Evolutionary conservation across 2,329 filamentous ascomycete genomes (phyloP).

Genomic region (Hymenotorrendiella dingleyae): DNA sequence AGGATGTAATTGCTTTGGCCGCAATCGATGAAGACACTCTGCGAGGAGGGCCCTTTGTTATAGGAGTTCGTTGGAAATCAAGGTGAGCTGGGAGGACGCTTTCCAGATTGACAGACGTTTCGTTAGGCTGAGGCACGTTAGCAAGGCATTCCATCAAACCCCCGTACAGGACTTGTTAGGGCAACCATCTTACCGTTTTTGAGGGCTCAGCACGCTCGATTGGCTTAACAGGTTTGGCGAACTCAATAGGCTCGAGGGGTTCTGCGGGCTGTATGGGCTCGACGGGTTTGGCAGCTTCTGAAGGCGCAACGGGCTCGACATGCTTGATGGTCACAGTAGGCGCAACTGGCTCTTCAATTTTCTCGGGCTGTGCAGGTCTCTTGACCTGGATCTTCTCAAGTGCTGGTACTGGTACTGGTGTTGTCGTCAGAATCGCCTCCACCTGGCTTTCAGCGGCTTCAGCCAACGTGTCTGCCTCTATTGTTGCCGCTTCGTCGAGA

Average conservation of each 20-base stretch:
- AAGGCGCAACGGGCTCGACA: too few species aligned
- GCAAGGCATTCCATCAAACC: conserved; percentile 7
- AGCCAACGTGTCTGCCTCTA: conserved; percentile 1
- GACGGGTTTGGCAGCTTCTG: not conserved
- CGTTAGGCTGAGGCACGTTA: conserved; percentile 18
- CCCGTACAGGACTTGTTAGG: not conserved
- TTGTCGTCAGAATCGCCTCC: too few species aligned
- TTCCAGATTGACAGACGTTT: conserved; percentile 20
- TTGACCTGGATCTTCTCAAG: not conserved
- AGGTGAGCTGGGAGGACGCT: conserved; percentile 23
- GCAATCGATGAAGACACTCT: conserved; percentile 26
- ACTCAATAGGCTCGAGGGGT: too few species aligned
- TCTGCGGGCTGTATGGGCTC: too few species aligned
- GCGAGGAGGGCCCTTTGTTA: conserved; percentile 33
- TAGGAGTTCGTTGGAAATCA: conserved; percentile 27
- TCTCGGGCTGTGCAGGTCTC: too few species aligned
- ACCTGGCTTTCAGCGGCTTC: too few species aligned
- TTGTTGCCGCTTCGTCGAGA: conserved; percentile 3
- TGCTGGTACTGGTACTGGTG: too few species aligned
- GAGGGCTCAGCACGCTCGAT: not conserved
- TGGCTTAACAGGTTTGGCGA: too few species aligned
- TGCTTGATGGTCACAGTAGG: too few species aligned
- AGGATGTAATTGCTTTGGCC: conserved; percentile 21
- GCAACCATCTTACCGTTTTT: not conserved
- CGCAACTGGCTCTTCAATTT: too few species aligned